phyloP scores from a whole-genome alignment of 192 early-diverging fungal genomes.

The Coemansia sp. region DNA sequence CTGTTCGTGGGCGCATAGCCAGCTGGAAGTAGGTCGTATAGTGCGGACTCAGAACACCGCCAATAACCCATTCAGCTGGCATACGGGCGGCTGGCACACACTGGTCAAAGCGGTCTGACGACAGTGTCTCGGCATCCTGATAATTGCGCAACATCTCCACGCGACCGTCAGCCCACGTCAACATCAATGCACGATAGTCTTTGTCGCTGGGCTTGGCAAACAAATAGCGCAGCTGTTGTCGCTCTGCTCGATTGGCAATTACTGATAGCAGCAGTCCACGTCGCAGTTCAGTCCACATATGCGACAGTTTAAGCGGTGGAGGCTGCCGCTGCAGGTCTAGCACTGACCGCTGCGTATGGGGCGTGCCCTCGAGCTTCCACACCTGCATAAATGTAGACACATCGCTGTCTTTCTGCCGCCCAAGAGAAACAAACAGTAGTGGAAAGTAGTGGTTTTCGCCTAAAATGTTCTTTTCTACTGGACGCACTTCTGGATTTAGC shows the following conservation, averaged over 20 bases:
- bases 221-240: constrained; percentile 54
- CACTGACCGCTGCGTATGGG: constrained; percentile 42
- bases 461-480: constrained; percentile 43
- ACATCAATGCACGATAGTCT: constrained; percentile 51
- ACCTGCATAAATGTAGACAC: constrained; percentile 41
- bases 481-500: constrained; percentile 47
- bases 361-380: constrained; percentile 46
- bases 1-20: constrained; percentile 22
- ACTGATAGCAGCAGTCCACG: constrained; percentile 42
- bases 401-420: constrained; percentile 11
- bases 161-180: constrained; percentile 49
- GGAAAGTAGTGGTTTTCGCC: constrained; percentile 50
- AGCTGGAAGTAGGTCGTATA: constrained; percentile 51
- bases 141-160: constrained; percentile 53
- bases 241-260: constrained; percentile 48
- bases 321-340: constrained; percentile 34
- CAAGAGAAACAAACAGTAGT: constrained; percentile 44
- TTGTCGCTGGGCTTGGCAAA: constrained; percentile 51
- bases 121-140: constrained; percentile 17
- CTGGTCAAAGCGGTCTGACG: constrained; percentile 32
- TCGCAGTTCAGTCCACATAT: constrained; percentile 45
- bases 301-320: constrained; percentile 35
- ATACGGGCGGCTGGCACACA: constrained; percentile 24
- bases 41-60: constrained; percentile 49
- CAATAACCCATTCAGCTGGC: constrained; percentile 32